A percentile compares a stretch with the other conserved stretches of the same genome.
Conservation (phyloP, 495 filamentous ascomycete species). For the Daldinia decipiens region DNA sequence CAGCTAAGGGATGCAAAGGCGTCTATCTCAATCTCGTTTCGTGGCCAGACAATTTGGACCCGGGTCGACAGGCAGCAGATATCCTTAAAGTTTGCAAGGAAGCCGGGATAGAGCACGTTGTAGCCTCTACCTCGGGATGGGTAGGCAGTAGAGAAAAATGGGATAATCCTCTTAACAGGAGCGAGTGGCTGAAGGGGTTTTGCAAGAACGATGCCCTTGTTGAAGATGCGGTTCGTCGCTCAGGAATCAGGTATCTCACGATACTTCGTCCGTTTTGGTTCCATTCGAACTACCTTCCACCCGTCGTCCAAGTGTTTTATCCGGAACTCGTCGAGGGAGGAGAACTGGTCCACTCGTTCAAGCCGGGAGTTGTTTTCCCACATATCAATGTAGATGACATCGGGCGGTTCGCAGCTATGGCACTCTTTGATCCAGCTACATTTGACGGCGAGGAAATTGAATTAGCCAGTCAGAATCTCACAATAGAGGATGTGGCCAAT, state of each 20-base stretch:
- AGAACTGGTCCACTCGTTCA: not conserved
- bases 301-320: not conserved
- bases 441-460: not conserved
- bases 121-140: not conserved
- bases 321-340: not conserved
- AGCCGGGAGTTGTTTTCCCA: not conserved
- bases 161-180: not conserved
- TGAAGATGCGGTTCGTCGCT: not conserved
- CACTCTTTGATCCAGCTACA: not conserved
- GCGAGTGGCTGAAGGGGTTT: not conserved
- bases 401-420: not conserved
- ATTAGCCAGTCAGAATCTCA: not conserved
- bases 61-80: not conserved
- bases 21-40: not conserved
- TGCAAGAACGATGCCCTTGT: not conserved
- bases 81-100: not conserved
- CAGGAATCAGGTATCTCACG: not conserved
- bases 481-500: not conserved
- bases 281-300: not conserved
- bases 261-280: not conserved
- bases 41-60: not conserved
- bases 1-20: not conserved
- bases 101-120: not conserved
- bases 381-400: not conserved
- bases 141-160: not conserved